Evolutionary conservation across 805 yeast genomes (phyloP), one percentile per base, ranked within the genome.

Genomic region (Monosporozyma siamensis): DNA sequence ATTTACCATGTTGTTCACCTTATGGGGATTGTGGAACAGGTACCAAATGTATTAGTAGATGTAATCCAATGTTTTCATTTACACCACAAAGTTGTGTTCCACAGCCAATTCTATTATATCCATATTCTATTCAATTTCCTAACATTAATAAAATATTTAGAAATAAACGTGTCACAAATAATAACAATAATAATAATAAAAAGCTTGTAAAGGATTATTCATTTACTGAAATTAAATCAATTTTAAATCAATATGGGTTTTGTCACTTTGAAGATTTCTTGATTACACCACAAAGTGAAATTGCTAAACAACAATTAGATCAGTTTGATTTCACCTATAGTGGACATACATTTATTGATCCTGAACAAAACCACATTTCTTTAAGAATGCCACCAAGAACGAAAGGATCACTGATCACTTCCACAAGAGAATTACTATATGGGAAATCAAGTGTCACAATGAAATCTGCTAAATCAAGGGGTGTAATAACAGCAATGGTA

Each of bases 401-500:
- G 7, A 65, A 76, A 22, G 96, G 96, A 48, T 75, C 95, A 15
- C 82, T 88, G 40, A 57, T 89, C 15, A 80, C 94, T 0, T 78
- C 94, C 3, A 74, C 92, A 6, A 72, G 74, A 57, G 85, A 76
- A 59, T 68, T 89, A 44, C 82, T 95, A 83, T 89, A 84, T 64
- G 97, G 97, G 12, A 81, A 75, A 56, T 72, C 82, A 18, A 63
- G 78, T 9, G 80, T 82, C 36, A 73, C 66, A 31, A 55, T 88
- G 58, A 88, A 81, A 65, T 69, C 92, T 0, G 81, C 95, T 1
- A 79, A 78, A 53, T 75, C 74, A 22, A 67, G 65, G 7, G 97
- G 97, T 64, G 95, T 89, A 14, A 73, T 89, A 40, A 74, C 95
- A 5, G 90, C 95, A 29, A 75, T 81, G 52, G 88, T 88, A 55